Evolutionary conservation across 169 alveolate genomes (phyloP).

Genomic region (Plasmodium vivax): DNA sequence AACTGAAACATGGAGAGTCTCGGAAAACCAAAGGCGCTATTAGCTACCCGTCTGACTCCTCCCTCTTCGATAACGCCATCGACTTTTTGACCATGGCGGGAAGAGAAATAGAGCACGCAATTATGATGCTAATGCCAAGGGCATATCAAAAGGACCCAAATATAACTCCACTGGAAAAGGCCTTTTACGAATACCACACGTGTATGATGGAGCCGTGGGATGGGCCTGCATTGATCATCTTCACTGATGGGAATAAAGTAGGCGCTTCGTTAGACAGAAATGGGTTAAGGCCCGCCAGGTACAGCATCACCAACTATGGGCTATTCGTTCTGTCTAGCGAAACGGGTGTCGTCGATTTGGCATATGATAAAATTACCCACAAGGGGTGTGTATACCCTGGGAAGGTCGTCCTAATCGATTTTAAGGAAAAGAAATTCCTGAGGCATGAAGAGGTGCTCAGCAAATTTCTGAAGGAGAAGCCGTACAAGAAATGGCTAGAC

Average conservation of each 20-base stretch:
- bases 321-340: constrained; percentile 81
- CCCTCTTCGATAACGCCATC: constrained; percentile 70
- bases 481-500: constrained; percentile 75
- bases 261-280: constrained; percentile 85
- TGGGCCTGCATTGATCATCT: constrained; percentile 84
- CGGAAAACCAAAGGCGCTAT: constrained; percentile 70
- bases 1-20: constrained; percentile 22
- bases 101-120: constrained; percentile 72
- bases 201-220: constrained; percentile 88
- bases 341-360: constrained; percentile 83
- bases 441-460: constrained; percentile 71
- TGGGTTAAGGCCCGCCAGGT: constrained; percentile 85
- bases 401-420: constrained; percentile 80
- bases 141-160: constrained; percentile 77
- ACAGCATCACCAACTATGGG: constrained; percentile 77
- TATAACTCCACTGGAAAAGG: constrained; percentile 66
- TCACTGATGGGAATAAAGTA: constrained; percentile 84
- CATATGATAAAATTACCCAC: constrained; percentile 66
- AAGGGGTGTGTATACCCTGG: constrained; percentile 86
- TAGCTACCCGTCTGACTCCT: constrained; percentile 72
- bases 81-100: constrained; percentile 73
- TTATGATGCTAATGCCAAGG: constrained; percentile 76
- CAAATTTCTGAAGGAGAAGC: constrained; percentile 33
- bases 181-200: constrained; percentile 80
- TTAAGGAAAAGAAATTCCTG: constrained; percentile 69